phyloP scores from a whole-genome alignment of 2,329 filamentous ascomycete genomes.

The Penicillium sp. region DNA sequence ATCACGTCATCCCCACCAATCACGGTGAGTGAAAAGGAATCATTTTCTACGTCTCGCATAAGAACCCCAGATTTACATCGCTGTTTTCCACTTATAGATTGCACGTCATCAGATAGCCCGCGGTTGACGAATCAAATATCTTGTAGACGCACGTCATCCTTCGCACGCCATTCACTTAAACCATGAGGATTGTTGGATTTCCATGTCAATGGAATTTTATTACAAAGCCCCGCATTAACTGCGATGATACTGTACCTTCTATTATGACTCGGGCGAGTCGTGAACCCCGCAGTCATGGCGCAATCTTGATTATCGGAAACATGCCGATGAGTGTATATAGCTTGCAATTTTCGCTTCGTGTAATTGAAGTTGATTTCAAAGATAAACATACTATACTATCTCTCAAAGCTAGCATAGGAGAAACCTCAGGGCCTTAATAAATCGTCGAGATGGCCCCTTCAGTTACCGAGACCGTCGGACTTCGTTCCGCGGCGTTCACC shows the following conservation, averaged over 20 bases:
- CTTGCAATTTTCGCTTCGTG: background rate
- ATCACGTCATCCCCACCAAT: conserved; percentile 18
- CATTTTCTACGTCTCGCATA: too few relatives aligned
- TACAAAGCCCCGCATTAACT: conserved; percentile 13
- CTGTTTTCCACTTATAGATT: background rate
- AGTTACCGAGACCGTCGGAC: conserved; percentile 30
- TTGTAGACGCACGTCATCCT: background rate
- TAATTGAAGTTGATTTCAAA: background rate
- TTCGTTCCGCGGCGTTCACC: conserved; percentile 26
- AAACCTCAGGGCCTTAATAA: background rate
- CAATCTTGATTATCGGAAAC: conserved; percentile 1
- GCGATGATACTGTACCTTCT: background rate
- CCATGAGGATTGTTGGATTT: conserved; percentile 2
- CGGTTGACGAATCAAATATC: background rate
- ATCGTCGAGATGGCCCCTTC: conserved; percentile 35
- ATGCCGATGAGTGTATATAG: background rate
- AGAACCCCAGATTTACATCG: background rate
- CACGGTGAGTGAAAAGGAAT: background rate
- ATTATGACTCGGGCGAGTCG: background rate
- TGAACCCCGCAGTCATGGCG: conserved; percentile 15
- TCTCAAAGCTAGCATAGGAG: background rate
- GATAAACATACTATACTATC: background rate
- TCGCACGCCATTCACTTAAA: conserved; percentile 5
- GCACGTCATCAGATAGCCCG: background rate
- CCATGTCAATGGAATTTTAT: background rate